Evolutionary conservation across 441 rosid genomes (phyloP).

Genomic region (Bruguiera hainesii): DNA sequence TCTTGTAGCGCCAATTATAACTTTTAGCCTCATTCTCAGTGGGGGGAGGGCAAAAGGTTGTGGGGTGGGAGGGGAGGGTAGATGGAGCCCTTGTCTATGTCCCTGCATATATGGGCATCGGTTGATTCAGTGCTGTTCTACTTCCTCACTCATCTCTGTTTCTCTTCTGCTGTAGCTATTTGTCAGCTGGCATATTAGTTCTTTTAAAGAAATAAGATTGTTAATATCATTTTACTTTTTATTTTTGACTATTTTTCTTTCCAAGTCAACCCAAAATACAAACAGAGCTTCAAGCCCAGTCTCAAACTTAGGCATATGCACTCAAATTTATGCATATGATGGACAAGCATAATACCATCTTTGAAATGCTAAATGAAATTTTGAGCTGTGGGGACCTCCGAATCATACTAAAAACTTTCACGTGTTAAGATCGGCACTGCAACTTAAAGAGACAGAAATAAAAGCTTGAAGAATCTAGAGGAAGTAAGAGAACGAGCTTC

Average conservation of each 20-base stretch:
- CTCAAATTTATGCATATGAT: too few relatives aligned
- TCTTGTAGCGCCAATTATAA: too few relatives aligned
- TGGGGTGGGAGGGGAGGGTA: too few relatives aligned
- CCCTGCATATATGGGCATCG: neutral
- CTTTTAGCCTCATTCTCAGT: too few relatives aligned
- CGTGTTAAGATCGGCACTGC: neutral
- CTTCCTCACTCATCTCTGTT: neutral
- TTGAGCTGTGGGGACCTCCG: neutral
- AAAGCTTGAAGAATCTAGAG: neutral
- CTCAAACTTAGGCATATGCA: too few relatives aligned
- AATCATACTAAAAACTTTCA: neutral
- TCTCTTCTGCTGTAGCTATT: neutral
- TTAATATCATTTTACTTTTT: neutral
- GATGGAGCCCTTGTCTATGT: neutral
- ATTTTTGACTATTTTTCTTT: too few relatives aligned
- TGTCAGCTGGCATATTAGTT: neutral
- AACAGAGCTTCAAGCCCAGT: too few relatives aligned
- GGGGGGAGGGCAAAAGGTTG: too few relatives aligned
- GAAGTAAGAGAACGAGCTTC: neutral
- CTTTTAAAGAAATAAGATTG: neutral
- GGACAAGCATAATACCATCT: too few relatives aligned
- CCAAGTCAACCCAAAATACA: too few relatives aligned
- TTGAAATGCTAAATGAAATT: neutral
- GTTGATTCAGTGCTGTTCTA: neutral
- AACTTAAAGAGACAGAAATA: neutral